Percentiles rank a stretch among this genome's conserved stretches.
Evolutionary conservation across 2,329 filamentous ascomycete genomes (phyloP).

Genomic region (Pyrenophora seminiperda): DNA sequence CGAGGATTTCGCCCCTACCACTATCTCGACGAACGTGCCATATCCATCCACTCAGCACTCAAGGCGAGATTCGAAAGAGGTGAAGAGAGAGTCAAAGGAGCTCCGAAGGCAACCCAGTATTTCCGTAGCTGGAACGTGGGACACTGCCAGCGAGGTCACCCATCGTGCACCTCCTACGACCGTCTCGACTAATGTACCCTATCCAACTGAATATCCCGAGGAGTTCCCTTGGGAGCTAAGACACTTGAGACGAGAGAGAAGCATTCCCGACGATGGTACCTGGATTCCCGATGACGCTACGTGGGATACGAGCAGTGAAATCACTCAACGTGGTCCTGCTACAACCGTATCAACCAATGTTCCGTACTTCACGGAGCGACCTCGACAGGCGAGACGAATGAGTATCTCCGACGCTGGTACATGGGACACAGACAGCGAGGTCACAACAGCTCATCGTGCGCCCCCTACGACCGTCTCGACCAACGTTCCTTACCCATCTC

Average conservation of each 20-base stretch:
- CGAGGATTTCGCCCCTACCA: slow-evolving; percentile 18
- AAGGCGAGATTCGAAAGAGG: slow-evolving; percentile 15
- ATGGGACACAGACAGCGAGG: slow-evolving; percentile 14
- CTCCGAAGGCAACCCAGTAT: slow-evolving; percentile 10
- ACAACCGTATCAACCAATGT: slow-evolving; percentile 17
- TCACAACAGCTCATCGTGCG: slow-evolving; percentile 2
- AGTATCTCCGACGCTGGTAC: slow-evolving; percentile 10
- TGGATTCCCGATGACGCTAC: slow-evolving; percentile 7
- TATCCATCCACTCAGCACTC: slow-evolving; percentile 7
- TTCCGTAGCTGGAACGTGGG: slow-evolving; percentile 15
- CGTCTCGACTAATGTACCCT: slow-evolving; percentile 14
- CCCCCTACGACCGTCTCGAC: slow-evolving; percentile 6
- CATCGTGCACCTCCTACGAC: slow-evolving; percentile 11
- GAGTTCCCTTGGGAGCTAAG: slow-evolving; percentile 5
- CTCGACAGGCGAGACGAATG: slow-evolving; percentile 7
- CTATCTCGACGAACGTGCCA: slow-evolving; percentile 19
- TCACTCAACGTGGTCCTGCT: slow-evolving; percentile 7
- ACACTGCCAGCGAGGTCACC: slow-evolving; percentile 9
- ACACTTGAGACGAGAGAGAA: slow-evolving; percentile 7
- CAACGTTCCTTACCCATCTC: slow-evolving; percentile 2
- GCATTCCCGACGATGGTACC: slow-evolving; percentile 6
- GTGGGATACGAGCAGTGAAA: slow-evolving; percentile 16
- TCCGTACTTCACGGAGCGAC: slow-evolving; percentile 5
- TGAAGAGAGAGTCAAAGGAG: slow-evolving; percentile 14
- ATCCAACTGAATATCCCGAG: slow-evolving; percentile 1